phyloP scores from a whole-genome alignment of 805 yeast genomes.

The Yamadazyma scolyti region DNA sequence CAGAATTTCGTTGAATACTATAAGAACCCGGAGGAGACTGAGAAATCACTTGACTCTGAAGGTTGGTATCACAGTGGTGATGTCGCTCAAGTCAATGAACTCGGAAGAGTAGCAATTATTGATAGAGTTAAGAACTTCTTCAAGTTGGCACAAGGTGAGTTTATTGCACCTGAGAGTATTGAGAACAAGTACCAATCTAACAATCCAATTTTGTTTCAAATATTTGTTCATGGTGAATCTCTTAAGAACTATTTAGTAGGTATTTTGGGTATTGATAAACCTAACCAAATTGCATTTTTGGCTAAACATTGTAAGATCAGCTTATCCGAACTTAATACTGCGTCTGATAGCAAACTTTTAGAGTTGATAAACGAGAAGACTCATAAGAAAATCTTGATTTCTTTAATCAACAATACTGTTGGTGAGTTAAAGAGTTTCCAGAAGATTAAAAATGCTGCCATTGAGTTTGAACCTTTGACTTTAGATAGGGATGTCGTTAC shows the following conservation, averaged over 20 bases:
- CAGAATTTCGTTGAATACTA: slow-evolving; percentile 51
- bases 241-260: slow-evolving; percentile 25
- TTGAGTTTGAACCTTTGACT: slow-evolving; percentile 38
- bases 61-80: slow-evolving; percentile 65
- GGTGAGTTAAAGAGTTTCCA: slow-evolving; percentile 33
- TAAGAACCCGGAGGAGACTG: slow-evolving; percentile 47
- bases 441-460: slow-evolving; percentile 32
- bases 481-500: slow-evolving; percentile 36
- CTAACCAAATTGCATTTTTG: slow-evolving; percentile 15
- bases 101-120: slow-evolving; percentile 41
- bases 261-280: slow-evolving; percentile 23
- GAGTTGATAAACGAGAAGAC: slow-evolving; percentile 19
- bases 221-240: slow-evolving; percentile 33
- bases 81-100: slow-evolving; percentile 22
- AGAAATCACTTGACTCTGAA: slow-evolving; percentile 39
- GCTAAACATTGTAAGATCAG: slow-evolving; percentile 10
- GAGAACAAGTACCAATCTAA: slow-evolving; percentile 30
- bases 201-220: slow-evolving; percentile 25
- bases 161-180: slow-evolving; percentile 41
- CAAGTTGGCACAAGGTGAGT: slow-evolving; percentile 42
- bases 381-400: slow-evolving; percentile 18
- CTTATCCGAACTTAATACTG: neutral
- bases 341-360: slow-evolving; percentile 15
- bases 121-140: slow-evolving; percentile 47
- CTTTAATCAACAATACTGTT: slow-evolving; percentile 21